phyloP scores from a whole-genome alignment of 2,329 filamentous ascomycete genomes.

The Aureobasidium mangrovei region DNA sequence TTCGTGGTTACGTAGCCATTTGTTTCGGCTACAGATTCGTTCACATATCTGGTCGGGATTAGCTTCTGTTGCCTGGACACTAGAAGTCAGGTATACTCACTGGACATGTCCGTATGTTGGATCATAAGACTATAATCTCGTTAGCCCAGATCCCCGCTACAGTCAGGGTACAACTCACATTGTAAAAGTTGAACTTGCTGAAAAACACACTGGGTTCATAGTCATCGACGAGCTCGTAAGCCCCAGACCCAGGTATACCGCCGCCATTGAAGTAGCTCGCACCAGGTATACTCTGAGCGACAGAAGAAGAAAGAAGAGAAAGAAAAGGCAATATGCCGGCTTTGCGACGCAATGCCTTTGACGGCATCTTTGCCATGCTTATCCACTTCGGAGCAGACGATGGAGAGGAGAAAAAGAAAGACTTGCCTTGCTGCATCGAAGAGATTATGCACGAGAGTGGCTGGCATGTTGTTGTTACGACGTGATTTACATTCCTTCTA shows the following conservation, averaged over 20 bases:
- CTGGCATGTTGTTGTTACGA: slow-evolving; percentile 3
- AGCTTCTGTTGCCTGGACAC: background rate
- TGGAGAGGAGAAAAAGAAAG: background rate
- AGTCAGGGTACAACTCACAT: slow-evolving; percentile 28
- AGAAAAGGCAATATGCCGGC: slow-evolving; percentile 14
- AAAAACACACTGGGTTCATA: slow-evolving; percentile 27
- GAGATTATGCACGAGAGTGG: background rate
- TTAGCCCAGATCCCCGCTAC: background rate
- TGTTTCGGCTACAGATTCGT: slow-evolving; percentile 26
- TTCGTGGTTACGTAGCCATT: slow-evolving; percentile 25
- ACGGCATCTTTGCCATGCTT: slow-evolving; percentile 10
- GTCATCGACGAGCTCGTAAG: slow-evolving; percentile 25
- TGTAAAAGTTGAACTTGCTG: slow-evolving; percentile 29
- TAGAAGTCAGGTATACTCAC: background rate
- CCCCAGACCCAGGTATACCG: slow-evolving; percentile 23
- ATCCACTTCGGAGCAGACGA: background rate
- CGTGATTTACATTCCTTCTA: slow-evolving; percentile 2
- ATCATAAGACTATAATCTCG: slow-evolving; percentile 18
- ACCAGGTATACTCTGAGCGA: slow-evolving; percentile 23
- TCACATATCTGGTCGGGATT: slow-evolving; percentile 28
- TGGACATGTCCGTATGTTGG: slow-evolving; percentile 28
- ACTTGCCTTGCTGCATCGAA: slow-evolving; percentile 6
- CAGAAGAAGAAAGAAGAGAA: slow-evolving; percentile 16
- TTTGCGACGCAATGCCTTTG: background rate
- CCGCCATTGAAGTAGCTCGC: slow-evolving; percentile 21